A percentile compares a stretch with the other conserved stretches of the same genome.
These are phyloP conservation scores for Lichenothelia convexa DNA, from an alignment of 495 filamentous ascomycete species.

Conservation along the genomic window DNA sequence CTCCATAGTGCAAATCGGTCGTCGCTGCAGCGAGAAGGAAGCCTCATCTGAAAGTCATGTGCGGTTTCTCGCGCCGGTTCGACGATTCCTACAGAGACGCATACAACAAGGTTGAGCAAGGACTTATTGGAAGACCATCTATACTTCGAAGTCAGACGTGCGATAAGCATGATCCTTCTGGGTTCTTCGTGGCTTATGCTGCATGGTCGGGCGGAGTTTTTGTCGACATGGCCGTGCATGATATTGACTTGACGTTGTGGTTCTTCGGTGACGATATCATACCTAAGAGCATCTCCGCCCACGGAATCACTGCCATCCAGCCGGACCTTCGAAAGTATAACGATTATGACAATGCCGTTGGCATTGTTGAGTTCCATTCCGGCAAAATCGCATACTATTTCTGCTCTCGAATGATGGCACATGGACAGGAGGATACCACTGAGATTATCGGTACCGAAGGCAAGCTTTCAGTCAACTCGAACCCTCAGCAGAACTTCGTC, in stretches of 20 bases:
- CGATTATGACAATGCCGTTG: slow-evolving; percentile 12
- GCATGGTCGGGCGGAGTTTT: slow-evolving; percentile 37
- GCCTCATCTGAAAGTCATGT: slow-evolving; percentile 39
- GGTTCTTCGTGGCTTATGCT: slow-evolving; percentile 39
- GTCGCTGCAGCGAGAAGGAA: slow-evolving; percentile 30
- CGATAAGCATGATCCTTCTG: slow-evolving; percentile 35
- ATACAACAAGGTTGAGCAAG: slow-evolving; percentile 25
- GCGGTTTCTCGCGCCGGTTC: slow-evolving; percentile 40
- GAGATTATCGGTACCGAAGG: slow-evolving; percentile 12
- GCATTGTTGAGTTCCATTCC: slow-evolving; percentile 10
- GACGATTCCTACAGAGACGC: slow-evolving; percentile 38
- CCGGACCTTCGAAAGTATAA: slow-evolving; percentile 6
- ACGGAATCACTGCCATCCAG: slow-evolving; percentile 5
- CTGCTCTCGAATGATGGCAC: slow-evolving; percentile 11
- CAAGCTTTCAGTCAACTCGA: slow-evolving; percentile 8
- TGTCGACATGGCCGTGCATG: slow-evolving; percentile 27
- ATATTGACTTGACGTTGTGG: slow-evolving; percentile 12
- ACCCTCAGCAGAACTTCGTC: slow-evolving; percentile 9
- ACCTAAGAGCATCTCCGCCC: slow-evolving; percentile 13
- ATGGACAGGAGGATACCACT: slow-evolving; percentile 12
- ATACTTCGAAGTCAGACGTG: slow-evolving; percentile 39
- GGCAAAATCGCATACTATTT: slow-evolving; percentile 12
- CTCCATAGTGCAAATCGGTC: no score
- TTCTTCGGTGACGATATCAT: slow-evolving; percentile 10
- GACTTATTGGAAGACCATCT: slow-evolving; percentile 31